Conservation (phyloP, 2,329 filamentous ascomycete species). For the Capronia coronata region DNA sequence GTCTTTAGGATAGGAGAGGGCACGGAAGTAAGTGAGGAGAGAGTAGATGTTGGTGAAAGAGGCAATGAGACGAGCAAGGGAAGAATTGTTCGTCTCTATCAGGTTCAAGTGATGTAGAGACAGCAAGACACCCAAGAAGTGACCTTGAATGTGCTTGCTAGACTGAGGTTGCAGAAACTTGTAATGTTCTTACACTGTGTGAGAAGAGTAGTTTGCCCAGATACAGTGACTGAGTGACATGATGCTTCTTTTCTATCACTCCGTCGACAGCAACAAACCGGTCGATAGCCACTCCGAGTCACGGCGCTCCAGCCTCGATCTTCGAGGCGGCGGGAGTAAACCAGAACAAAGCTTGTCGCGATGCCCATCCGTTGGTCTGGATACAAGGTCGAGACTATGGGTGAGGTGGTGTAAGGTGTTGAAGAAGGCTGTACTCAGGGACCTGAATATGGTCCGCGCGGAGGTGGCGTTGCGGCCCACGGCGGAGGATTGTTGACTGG, state of each 20-base stretch:
- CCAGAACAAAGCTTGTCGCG: constrained; percentile 7
- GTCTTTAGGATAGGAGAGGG: not conserved
- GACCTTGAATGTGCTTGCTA: not conserved
- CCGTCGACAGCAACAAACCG: constrained; percentile 8
- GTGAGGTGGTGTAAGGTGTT: constrained; percentile 2
- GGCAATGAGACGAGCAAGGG: not conserved
- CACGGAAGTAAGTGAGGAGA: not conserved
- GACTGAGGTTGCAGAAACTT: not conserved
- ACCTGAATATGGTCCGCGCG: constrained; percentile 7
- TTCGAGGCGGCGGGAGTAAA: constrained; percentile 1
- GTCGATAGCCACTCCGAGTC: constrained; percentile 2
- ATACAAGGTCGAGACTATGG: constrained; percentile 14
- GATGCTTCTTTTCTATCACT: constrained; percentile 11
- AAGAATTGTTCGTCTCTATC: not conserved
- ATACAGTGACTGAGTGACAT: constrained; percentile 3
- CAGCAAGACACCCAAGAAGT: not conserved
- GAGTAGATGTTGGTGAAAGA: not conserved
- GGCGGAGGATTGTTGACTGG: constrained; percentile 1
- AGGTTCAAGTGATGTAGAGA: not conserved
- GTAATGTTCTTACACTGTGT: not conserved
- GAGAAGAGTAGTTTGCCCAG: not conserved
- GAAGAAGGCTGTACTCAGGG: not conserved
- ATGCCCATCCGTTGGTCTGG: constrained; percentile 15
- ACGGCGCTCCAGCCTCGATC: constrained; percentile 2
- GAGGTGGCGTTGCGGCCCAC: constrained; percentile 1